A percentile compares a stretch with the other conserved stretches of the same genome.
These are phyloP conservation scores for Populus hybrid DNA, from an alignment of 441 rosid species.

Conservation along the genomic window DNA sequence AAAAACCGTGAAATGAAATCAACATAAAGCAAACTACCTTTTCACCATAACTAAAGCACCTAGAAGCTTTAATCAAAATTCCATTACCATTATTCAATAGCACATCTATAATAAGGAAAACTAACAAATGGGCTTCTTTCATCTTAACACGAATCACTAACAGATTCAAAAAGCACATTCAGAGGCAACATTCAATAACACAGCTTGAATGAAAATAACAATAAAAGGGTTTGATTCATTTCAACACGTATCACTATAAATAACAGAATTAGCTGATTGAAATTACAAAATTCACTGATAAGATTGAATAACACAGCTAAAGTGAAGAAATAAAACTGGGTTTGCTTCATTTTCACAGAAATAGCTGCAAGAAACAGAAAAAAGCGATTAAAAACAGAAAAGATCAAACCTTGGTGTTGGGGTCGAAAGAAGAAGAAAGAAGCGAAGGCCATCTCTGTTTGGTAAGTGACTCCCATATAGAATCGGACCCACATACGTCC, in stretches of 20 bases:
- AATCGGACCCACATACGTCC: slow-evolving; percentile 42
- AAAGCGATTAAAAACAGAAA: neutral
- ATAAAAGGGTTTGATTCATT: neutral
- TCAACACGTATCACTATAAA: neutral
- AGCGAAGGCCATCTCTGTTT: slow-evolving; percentile 48
- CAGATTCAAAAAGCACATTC: neutral
- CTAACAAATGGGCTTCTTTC: neutral
- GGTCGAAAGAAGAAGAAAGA: slow-evolving; percentile 15
- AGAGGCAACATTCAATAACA: neutral
- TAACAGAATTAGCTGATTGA: neutral
- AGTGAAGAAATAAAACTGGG: neutral
- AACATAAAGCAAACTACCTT: neutral
- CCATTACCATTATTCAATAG: neutral
- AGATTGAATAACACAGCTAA: neutral
- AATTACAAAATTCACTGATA: neutral
- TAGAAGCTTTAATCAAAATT: neutral
- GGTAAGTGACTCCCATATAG: slow-evolving; percentile 43
- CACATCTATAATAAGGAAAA: neutral
- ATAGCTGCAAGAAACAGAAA: neutral
- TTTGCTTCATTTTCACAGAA: neutral
- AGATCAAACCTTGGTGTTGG: slow-evolving; percentile 19
- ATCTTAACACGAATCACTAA: neutral
- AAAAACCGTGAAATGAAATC: neutral
- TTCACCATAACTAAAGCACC: neutral
- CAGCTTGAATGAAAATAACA: neutral